These are phyloP conservation scores for Ophiostoma populinum DNA, from an alignment of 2,329 filamentous ascomycete species.

Conservation along the genomic window DNA sequence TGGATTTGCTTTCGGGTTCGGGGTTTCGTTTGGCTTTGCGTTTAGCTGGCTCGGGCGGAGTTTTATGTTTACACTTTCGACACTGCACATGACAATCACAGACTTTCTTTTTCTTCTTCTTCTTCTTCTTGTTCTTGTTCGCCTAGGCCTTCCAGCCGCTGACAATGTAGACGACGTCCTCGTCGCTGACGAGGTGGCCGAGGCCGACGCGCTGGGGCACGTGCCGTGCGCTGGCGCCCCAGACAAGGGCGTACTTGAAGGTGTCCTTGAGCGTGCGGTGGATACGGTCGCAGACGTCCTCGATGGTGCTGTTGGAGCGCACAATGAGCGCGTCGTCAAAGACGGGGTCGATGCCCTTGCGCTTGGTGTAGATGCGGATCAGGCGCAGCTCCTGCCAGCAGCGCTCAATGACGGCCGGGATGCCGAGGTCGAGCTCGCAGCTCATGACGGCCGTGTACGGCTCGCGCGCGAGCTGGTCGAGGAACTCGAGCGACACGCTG, in stretches of 20 bases:
- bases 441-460: constrained; percentile 93
- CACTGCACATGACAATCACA: too few relatives aligned
- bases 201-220: constrained; percentile 85
- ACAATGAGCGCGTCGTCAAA: constrained; percentile 91
- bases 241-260: constrained; percentile 96
- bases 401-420: constrained; percentile 82
- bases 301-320: constrained; percentile 69
- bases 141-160: constrained; percentile 39
- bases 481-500: constrained; percentile 78
- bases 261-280: constrained; percentile 92
- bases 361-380: constrained; percentile 91
- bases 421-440: constrained; percentile 86
- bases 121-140: not conserved
- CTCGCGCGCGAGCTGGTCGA: constrained; percentile 82
- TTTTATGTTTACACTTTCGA: too few relatives aligned
- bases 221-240: constrained; percentile 92
- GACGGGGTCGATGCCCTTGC: constrained; percentile 78
- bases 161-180: constrained; percentile 52
- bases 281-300: constrained; percentile 93
- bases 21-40: too few relatives aligned
- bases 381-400: constrained; percentile 88
- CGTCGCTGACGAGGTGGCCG: constrained; percentile 56
- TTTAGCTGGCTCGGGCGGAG: too few relatives aligned
- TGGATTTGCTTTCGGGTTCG: too few relatives aligned
- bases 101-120: not conserved